Base-by-base conservation (phyloP, 2,329 filamentous ascomycete species). In the Fusarium buharicum region DNA sequence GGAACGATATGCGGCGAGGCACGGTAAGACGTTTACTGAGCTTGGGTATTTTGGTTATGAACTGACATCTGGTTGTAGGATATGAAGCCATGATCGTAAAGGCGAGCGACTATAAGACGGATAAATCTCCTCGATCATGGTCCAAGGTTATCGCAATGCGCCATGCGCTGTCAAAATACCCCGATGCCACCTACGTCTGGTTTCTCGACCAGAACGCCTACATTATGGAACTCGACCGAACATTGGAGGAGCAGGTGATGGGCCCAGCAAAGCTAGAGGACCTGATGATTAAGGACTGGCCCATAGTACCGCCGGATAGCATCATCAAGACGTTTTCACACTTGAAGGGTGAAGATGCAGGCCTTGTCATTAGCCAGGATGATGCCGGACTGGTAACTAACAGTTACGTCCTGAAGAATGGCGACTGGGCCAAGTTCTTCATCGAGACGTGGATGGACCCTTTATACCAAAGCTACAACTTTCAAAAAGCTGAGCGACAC, bases 391-490 rank as follows among this genome's bases (percentile, higher is more conserved):
- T 99, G 49, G 86, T 87, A 22, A 84, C 88, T 14, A 87, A 86
- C 11, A 97, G 92, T 76, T 90, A 97, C 61, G 80, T 98, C 13
- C 74, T 99, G 12, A 84, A 87, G 61, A 91, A 90, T 59, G 92
- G 93, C 18, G 92, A 95, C 51, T 99, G 94, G 92, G 90, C 91
- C 39, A 90, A 90, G 72, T 99, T 91, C 80, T 92, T 99, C 72
- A 77, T 98, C 16, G 95, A 99, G 74, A 90, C 91, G 1, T 99
- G 95, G 95, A 96, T 95, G 72, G 93, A 98, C 74, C 95, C 95
- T 43, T 80, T 98, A 38, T 99, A 96, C 77, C 85, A 94, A 63
- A 91, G 84, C 67, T 99, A 99, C 79, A 96, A 97, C 73, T 99
- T 99, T 72, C 92, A 96, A 72, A 97, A 96, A 75, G 93, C 92